Evolutionary conservation across 495 filamentous ascomycete genomes (phyloP).

Genomic region (Thozetella sp.): DNA sequence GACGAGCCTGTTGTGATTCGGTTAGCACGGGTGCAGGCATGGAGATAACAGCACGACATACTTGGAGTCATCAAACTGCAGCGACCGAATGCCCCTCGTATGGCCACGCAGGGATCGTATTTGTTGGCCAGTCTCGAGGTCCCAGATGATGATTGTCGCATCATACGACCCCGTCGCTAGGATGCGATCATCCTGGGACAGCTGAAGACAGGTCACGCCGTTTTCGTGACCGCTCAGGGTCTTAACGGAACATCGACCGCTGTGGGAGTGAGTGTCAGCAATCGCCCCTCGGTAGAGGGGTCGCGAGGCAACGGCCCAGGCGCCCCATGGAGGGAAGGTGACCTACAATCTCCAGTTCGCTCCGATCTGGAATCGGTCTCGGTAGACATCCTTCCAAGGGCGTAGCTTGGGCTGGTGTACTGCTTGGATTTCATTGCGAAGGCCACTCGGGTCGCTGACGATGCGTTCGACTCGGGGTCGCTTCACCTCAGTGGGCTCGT

Average conservation of each 20-base stretch:
- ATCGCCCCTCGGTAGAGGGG: too few species aligned
- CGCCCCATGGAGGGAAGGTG: conserved; percentile 11
- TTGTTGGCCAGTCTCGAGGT: conserved; percentile 84
- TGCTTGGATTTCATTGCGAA: not conserved
- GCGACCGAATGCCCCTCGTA: conserved; percentile 75
- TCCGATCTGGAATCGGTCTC: not conserved
- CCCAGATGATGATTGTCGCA: conserved; percentile 92
- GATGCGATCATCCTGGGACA: conserved; percentile 76
- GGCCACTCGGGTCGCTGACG: conserved; percentile 15
- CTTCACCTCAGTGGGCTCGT: conserved; percentile 38
- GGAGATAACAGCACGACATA: not conserved
- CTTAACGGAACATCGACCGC: conserved; percentile 77
- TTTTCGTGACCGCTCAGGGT: conserved; percentile 89
- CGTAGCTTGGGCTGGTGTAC: conserved; percentile 42
- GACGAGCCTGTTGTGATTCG: conserved; percentile 52
- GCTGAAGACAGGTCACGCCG: conserved; percentile 94
- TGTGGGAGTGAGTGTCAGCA: conserved; percentile 53
- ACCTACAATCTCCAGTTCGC: not conserved
- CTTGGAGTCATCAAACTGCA: conserved; percentile 92
- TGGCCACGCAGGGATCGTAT: conserved; percentile 84
- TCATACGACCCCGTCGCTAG: conserved; percentile 96
- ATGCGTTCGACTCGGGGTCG: conserved; percentile 42
- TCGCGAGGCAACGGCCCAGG: conserved; percentile 21
- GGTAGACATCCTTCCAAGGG: conserved; percentile 79
- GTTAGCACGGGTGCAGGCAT: not conserved